These are phyloP conservation scores for Apiospora malaysiana DNA, from an alignment of 2,329 filamentous ascomycete genomes.

Conservation along the genomic window DNA sequence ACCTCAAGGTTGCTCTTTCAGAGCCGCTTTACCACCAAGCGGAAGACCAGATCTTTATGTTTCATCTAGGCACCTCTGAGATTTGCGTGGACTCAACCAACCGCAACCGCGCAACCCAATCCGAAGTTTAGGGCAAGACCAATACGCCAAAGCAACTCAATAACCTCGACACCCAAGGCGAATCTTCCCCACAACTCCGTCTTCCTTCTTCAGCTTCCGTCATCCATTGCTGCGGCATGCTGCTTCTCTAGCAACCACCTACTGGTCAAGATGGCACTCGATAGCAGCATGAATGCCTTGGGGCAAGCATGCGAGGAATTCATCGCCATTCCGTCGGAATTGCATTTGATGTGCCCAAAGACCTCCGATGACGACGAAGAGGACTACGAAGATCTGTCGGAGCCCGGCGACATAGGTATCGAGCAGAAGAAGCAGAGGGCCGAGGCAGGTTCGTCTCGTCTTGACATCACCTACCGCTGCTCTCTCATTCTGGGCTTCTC, in stretches of 20 bases:
- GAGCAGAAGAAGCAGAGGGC: conserved; percentile 61
- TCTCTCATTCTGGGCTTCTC: conserved; percentile 73
- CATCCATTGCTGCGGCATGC: background rate
- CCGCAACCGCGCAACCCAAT: background rate
- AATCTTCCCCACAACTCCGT: background rate
- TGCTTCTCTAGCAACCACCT: background rate
- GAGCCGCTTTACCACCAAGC: background rate
- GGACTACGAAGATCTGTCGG: conserved; percentile 64
- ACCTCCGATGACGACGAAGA: conserved; percentile 65
- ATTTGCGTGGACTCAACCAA: background rate
- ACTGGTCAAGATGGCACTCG: conserved; percentile 5
- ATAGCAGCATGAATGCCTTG: conserved; percentile 14
- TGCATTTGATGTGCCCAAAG: conserved; percentile 73
- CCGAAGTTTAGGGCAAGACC: background rate
- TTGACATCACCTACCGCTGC: conserved; percentile 69
- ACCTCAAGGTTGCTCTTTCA: background rate
- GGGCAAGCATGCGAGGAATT: conserved; percentile 23
- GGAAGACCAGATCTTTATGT: background rate
- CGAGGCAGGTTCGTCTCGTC: conserved; percentile 58
- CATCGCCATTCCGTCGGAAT: conserved; percentile 47
- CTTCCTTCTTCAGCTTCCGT: background rate
- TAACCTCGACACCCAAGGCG: background rate
- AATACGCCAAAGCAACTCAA: background rate
- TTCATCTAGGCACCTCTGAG: background rate
- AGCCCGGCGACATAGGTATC: conserved; percentile 52